Base-by-base conservation (phyloP, 1,284 basidiomycete genomes). In the Chalciporus sp. region DNA sequence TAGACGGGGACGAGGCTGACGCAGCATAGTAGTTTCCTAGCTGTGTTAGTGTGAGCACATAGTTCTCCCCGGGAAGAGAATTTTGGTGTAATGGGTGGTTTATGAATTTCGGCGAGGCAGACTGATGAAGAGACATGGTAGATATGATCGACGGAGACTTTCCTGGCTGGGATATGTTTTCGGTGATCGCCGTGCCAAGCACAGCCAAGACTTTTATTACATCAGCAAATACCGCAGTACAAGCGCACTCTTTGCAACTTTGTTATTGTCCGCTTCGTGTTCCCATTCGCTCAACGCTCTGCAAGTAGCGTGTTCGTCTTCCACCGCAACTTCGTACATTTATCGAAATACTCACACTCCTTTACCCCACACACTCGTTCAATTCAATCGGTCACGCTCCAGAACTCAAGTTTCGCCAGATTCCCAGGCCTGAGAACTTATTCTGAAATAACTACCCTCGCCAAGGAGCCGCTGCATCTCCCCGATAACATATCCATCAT, bases 1-100 rank as follows among this genome's bases (percentile, higher is more conserved):
- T 80, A 19, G 79, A 76, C 5, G 83, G 80, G 0, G 80, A 69
- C 20, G 85, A 85, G 0, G 82, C 73, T 0, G 81, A 78, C n/a
- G 80, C 80, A 6, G 82, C 86, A 55, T 86, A 89, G 50, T 71
- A 65, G 4, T 72, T 69, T 3, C 74, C 72, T 7, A 82, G 57
- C 5, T 73, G 67, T 14, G 79, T 76, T 11, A 90, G 69, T 0
- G 79, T 76, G 4, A 90, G 72, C 8, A 88, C 76, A 64, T 89
- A 89, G 0, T 76, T 76, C 14, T 75, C 67, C 4, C 74, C 73
- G 0, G 78, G 77, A 3, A 81, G 68, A 0, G 56, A 61, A 0
- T 73, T 66, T 3, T 77, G 63, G 39, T 67, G 71, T 42, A 76
- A 49, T 3, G 79, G 74, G 7, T 61, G 49, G 9, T 66, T 56